These are phyloP conservation scores for Nannochloropsis gaditana DNA, from an alignment of 108 stramenopile genomes.

Conservation along the genomic window DNA sequence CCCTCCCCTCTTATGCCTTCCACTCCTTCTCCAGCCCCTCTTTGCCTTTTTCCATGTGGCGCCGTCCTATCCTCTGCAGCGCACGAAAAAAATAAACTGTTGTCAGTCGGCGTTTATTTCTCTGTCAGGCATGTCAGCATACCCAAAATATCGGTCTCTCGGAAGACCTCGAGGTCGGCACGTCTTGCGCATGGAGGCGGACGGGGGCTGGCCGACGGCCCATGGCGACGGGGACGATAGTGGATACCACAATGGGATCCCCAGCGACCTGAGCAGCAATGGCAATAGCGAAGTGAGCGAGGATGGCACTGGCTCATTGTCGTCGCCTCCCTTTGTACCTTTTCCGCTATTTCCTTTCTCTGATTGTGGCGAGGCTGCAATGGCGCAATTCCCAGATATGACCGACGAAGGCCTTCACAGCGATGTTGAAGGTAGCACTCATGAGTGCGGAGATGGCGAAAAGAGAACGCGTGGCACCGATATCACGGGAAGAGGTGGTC, in stretches of 20 bases:
- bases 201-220: neutral
- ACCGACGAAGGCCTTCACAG: no score
- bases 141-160: neutral
- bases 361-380: no score
- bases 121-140: no score
- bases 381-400: no score
- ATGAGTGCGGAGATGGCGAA: neutral
- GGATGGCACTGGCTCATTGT: neutral
- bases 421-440: neutral
- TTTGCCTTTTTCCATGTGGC: neutral
- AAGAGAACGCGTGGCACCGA: neutral
- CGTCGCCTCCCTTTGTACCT: neutral
- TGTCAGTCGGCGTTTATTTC: neutral
- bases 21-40: constrained; percentile 2
- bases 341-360: no score
- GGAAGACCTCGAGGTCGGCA: neutral
- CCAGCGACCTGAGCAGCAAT: neutral
- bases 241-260: neutral
- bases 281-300: neutral
- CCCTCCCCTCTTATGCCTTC: neutral
- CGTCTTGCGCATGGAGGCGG: neutral
- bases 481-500: neutral
- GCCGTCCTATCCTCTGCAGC: neutral
- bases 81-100: neutral
- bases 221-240: constrained; percentile 7